These are phyloP conservation scores for Daldinia caldariorum DNA, from an alignment of 495 filamentous ascomycete species.

Conservation along the genomic window DNA sequence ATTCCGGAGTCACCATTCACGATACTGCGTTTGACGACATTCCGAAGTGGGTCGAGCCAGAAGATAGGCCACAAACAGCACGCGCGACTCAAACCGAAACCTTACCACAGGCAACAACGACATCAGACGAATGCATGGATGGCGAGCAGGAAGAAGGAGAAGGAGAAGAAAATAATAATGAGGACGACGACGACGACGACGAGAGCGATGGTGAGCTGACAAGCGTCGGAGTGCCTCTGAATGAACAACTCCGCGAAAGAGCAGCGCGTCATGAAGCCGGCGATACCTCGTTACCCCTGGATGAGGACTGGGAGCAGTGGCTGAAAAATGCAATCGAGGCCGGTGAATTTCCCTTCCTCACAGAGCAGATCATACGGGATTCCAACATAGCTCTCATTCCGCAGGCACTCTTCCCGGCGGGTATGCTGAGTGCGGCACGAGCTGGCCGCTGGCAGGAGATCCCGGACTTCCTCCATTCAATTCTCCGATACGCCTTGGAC, in stretches of 20 bases:
- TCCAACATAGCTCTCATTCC: constrained; percentile 44
- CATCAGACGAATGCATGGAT: constrained; percentile 61
- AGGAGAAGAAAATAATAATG: neutral
- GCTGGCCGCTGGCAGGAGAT: constrained; percentile 64
- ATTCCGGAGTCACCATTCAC: constrained; percentile 74
- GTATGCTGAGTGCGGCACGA: constrained; percentile 56
- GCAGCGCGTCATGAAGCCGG: constrained; percentile 70
- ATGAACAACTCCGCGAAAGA: constrained; percentile 75
- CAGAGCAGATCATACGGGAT: constrained; percentile 51
- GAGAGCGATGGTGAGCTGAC: constrained; percentile 73
- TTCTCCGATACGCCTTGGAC: constrained; percentile 56
- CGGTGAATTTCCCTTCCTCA: constrained; percentile 58
- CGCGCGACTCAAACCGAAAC: constrained; percentile 46
- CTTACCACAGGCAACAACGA: constrained; percentile 52
- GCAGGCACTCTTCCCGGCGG: constrained; percentile 54
- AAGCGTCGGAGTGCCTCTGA: constrained; percentile 77
- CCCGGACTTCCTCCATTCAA: constrained; percentile 58
- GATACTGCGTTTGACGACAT: constrained; percentile 84
- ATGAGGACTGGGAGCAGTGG: constrained; percentile 88
- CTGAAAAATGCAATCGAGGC: constrained; percentile 80
- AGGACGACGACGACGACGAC: constrained; percentile 65
- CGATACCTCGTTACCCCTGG: constrained; percentile 69
- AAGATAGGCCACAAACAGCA: constrained; percentile 53
- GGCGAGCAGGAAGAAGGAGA: constrained; percentile 65
- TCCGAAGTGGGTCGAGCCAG: constrained; percentile 60